Base-by-base conservation (phyloP, 1,139 yeast genomes). In the Saccharomyces uvarum region DNA sequence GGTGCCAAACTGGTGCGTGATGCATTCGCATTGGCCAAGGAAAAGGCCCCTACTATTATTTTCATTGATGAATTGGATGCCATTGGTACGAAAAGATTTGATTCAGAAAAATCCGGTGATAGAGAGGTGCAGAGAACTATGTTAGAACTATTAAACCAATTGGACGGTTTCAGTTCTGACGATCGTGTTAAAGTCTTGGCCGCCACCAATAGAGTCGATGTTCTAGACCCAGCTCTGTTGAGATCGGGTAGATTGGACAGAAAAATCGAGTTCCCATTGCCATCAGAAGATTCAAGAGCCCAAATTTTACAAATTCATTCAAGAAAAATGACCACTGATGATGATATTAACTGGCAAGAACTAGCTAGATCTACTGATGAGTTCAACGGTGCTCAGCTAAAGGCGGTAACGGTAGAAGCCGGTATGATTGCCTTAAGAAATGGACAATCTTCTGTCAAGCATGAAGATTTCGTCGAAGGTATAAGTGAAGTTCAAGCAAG, bases 341-440 rank as follows among this genome's bases (percentile, higher is more conserved):
- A 88, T 63, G 85, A 88, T 49, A 90, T 93, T 61, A 93, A 93
- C 75, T 95, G 99, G 99, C 88, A 91, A 72, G 99, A 93, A 75
- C 80, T 93, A 70, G 98, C 99, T 4, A 82, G 99, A 69, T 88
- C 97, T 13, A 93, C 99, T 0, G 99, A 93, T 72, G 99, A 93
- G 73, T 93, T 93, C 73, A 93, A 93, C 67, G 99, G 99, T 68
- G 99, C 99, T 1, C 98, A 95, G 74, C 79, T 93, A 70, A 93
- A 93, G 76, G 98, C 98, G 0, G 99, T 93, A 29, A 90, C 97
- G 7, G 99, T 93, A 24, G 99, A 93, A 73, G 99, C 99, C 2
- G 99, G 99, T 68, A 95, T 93, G 99, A 93, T 95, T 74, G 99
- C 99, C 1, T 79, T 95, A 68, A 83, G 99, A 74, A 89, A 89